Conservation (phyloP, 352 stramenopile genomes). For the Saprolegnia diclina region DNA sequence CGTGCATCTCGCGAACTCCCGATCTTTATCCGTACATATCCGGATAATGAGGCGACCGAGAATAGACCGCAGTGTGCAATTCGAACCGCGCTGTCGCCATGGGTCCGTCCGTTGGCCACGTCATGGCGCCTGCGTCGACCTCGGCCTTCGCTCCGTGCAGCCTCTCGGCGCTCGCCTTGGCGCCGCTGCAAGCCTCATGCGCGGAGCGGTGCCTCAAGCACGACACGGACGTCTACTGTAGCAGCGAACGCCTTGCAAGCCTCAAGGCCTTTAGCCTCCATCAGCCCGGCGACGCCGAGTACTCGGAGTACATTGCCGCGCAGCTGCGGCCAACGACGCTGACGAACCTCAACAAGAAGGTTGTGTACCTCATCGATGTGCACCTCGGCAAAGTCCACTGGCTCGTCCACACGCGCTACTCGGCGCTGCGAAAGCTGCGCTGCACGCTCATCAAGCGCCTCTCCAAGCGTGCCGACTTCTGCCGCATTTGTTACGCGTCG, state of each 20-base stretch:
- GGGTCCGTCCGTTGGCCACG: not conserved
- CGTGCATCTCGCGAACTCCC: not conserved
- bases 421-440: constrained; percentile 55
- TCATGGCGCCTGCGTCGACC: not conserved
- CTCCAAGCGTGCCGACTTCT: constrained; percentile 30
- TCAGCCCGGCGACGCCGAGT: constrained; percentile 45
- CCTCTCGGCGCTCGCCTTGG: no score
- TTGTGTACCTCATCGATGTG: constrained; percentile 66
- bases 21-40: not conserved
- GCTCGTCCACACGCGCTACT: constrained; percentile 58
- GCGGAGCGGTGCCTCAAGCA: no score
- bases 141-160: no score
- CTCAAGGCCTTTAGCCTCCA: not conserved
- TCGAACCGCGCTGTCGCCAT: not conserved
- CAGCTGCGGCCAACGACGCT: constrained; percentile 31
- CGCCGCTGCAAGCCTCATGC: no score
- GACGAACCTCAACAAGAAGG: constrained; percentile 43
- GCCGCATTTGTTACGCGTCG: constrained; percentile 61
- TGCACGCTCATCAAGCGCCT: constrained; percentile 62
- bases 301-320: constrained; percentile 67
- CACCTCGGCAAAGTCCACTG: constrained; percentile 61
- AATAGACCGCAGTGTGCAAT: not conserved
- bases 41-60: not conserved
- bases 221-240: no score
- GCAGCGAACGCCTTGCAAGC: no score